phyloP scores from a whole-genome alignment of 805 yeast genomes.

The Hanseniaspora guilliermondii region DNA sequence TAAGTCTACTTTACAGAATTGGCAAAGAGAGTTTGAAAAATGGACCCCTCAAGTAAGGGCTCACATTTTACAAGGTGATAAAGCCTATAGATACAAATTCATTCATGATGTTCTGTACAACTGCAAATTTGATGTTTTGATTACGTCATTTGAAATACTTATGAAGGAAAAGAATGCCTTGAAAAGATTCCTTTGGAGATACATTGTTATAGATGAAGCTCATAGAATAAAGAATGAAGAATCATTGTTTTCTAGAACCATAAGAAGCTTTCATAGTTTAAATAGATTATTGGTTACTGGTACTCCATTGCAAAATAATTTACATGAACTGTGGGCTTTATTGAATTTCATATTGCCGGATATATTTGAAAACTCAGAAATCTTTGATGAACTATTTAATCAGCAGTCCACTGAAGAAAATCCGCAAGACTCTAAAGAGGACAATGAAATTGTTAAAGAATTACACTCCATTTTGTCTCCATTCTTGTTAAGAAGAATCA shows the following conservation, averaged over 20 bases:
- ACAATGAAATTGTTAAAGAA: slow-evolving; percentile 81
- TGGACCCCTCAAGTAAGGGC: slow-evolving; percentile 95
- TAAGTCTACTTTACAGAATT: slow-evolving; percentile 87
- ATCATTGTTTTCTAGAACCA: slow-evolving; percentile 81
- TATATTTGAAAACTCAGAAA: slow-evolving; percentile 81
- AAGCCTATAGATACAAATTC: slow-evolving; percentile 58
- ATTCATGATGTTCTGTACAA: slow-evolving; percentile 48
- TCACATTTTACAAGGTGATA: slow-evolving; percentile 76
- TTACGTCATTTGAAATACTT: slow-evolving; percentile 89
- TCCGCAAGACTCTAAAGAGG: slow-evolving; percentile 30
- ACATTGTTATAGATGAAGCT: slow-evolving; percentile 88
- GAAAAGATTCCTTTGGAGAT: slow-evolving; percentile 83
- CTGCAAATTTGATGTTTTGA: slow-evolving; percentile 77
- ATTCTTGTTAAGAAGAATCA: slow-evolving; percentile 75
- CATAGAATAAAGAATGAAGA: slow-evolving; percentile 94
- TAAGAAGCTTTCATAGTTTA: slow-evolving; percentile 72
- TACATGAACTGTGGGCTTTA: slow-evolving; percentile 94
- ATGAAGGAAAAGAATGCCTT: slow-evolving; percentile 73
- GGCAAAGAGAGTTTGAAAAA: slow-evolving; percentile 86
- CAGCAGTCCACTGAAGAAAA: slow-evolving; percentile 34
- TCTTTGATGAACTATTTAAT: slow-evolving; percentile 81
- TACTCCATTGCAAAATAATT: slow-evolving; percentile 86
- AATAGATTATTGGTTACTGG: slow-evolving; percentile 85
- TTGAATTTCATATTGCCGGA: slow-evolving; percentile 84
- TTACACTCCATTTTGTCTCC: slow-evolving; percentile 81